Evolutionary conservation across 2,329 filamentous ascomycete genomes (phyloP), one percentile per base, ranked within the genome.

Genomic region (Myriangium duriaei): DNA sequence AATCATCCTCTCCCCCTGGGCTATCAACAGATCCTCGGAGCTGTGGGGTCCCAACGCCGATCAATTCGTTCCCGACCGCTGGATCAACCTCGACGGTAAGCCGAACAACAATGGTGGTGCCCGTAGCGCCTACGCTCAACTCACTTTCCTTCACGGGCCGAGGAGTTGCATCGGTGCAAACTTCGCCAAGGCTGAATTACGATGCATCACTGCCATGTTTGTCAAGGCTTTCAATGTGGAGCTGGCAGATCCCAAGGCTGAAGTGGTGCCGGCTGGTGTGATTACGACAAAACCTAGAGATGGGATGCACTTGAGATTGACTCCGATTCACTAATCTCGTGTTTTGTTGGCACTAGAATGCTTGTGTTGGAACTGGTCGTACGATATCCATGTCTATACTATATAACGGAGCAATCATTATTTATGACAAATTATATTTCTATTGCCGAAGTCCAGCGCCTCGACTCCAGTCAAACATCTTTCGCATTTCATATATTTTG

Each of bases 71-170:
- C 64, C 64, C 0, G 60, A 65, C 13, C 55, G 64, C 17, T 67
- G 64, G 64, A 60, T 68, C 29, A 40, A 52, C 47, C 28, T 47
- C 42, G 13, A 26, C n/a, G 21, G 21, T 3, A 52, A 53, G 11
- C 54, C 60, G 7, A 64, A 62, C 14, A 62, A 59, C 48, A 50
- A 49, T n/a, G 61, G 51, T 19, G 52, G 52, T 15, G 45, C 45
- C 4, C 47, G 49, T 3, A 61, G 57, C 43, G 60, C 61, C 39
- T 63, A 56, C 34, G 47, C 51, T 10, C 56, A 59, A 34, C 26
- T 64, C 34, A 65, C 62, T 0, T 67, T 66, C 41, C 44, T 65
- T n/a, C 61, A 65, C 40, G 52, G 52, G 2, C 52, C 54, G 4
- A 32, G 54, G 11, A 49, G 48, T 16, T 56, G 53, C 34, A 53